Conservation (phyloP, 2,329 filamentous ascomycete genomes). For the Aspergillus uvarum region DNA sequence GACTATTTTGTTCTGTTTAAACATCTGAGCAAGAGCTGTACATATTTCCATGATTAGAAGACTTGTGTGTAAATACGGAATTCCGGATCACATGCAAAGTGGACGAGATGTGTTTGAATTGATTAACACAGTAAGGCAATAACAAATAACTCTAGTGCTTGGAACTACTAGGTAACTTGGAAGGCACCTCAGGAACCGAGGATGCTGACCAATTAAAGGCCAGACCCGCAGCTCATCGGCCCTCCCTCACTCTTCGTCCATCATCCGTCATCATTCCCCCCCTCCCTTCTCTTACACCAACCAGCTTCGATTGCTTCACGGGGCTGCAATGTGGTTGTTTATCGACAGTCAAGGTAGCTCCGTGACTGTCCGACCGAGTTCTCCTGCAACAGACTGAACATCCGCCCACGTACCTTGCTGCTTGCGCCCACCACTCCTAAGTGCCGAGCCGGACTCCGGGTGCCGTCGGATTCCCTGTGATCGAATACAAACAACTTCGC, state of each 20-base stretch:
- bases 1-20: conserved; percentile 6
- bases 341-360: background rate
- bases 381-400: background rate
- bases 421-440: background rate
- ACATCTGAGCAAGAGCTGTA: conserved; percentile 2
- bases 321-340: background rate
- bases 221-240: conserved; percentile 9
- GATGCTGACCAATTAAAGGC: conserved; percentile 17
- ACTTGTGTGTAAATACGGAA: background rate
- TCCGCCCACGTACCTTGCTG: background rate
- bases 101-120: background rate
- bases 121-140: too few relatives aligned
- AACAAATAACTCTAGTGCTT: too few relatives aligned
- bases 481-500: background rate
- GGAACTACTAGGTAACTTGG: background rate
- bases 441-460: background rate
- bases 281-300: background rate
- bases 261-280: conserved; percentile 11
- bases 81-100: background rate
- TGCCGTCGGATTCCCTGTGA: background rate
- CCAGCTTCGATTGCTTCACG: background rate
- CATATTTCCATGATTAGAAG: background rate
- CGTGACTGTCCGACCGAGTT: background rate
- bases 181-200: conserved; percentile 5
- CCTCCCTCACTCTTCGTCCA: background rate